Evolutionary conservation across 352 stramenopile species (phyloP), one percentile per base, ranked within the genome.

Genomic region (Peronospora farinosa): DNA sequence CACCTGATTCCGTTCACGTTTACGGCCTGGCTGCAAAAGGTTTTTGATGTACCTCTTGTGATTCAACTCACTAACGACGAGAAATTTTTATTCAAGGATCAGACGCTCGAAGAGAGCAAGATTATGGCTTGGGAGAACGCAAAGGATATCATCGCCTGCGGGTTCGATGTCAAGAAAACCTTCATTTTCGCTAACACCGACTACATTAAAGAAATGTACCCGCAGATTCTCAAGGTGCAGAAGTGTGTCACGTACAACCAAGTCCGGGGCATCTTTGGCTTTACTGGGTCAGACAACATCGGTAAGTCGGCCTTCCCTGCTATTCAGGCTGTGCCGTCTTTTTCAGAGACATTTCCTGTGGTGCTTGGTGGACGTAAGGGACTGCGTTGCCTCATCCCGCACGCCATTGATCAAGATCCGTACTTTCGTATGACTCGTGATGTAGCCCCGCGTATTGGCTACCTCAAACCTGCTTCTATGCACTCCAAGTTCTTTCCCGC

Each of bases 61-160:
- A 98, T 99, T 68, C 97, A 99, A 78, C 94, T 99, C 46, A 99
- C 97, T 4, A 97, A 99, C 67, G 97, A 99, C 69, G 97, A 99
- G 67, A 99, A 99, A 74, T 99, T 99, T 59, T 65, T 99, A 8
- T 99, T 98, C 76, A 99, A 99, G 74, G 94, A 98, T 56, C 81
- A 95, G 60, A 92, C 85, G 47, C 67, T 95, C 17, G 83, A 86
- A 49, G 78, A 96, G 59, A 91, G 78, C 54, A 79, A 95, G 41
- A 57, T 82, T 25, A 92, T 99, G 67, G 98, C 96, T 43, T 95
- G 92, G 53, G 95, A 99, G 68, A 99, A 99, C 80, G 95, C 96
- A 40, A 98, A 98, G 63, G 97, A 99, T 74, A 99, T 99, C 64
- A 99, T 99, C 58, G 97, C 97, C 1, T 98, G 96, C 63, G 92